Base-by-base conservation (phyloP, 306 rosid genomes). In the Quercus alba region DNA sequence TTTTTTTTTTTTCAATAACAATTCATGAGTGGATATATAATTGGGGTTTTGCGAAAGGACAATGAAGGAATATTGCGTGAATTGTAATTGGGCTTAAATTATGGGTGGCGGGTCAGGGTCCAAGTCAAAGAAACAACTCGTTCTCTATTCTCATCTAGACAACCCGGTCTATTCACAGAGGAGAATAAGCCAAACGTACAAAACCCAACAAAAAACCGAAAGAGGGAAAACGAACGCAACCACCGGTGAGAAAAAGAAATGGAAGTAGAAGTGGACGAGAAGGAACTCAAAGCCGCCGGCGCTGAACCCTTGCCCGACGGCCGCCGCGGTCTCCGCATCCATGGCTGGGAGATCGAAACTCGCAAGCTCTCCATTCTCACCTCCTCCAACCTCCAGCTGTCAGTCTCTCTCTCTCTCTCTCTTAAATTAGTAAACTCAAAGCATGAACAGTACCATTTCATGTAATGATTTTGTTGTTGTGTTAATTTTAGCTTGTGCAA, bases 311-410 rank as follows among this genome's bases (percentile, higher is more conserved):
- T 95, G 74, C 13, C 80, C 52, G 94, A 84, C 64, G 90, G 90
- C 17, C 91, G 96, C 56, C 83, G 70, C 38, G 98, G 99, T 46
- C 68, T 95, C 41, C 87, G 88, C 67, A 88, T 95, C 82, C 91
- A 88, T 31, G 99, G 94, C 63, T 95, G 99, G 99, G 85, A 84
- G 84, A 89, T 95, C 75, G 96, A 93, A 83, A 80, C 99, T 75
- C 91, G 83, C 78, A 84, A 88, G 31, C 74, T 82, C 83, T 89
- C 94, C 57, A 91, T 91, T 46, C 96, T 95, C 71, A 95, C 73
- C 66, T 95, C 98, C 57, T 84, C 98, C 81, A 80, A 84, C 33
- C 26, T 78, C 71, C 80, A 86, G 54, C 84, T 81, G 99, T 88
- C 26, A 78, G 84, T 77, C 38, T 49, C 70, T 38, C 46, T 38